Evolutionary conservation across 805 yeast genomes (phyloP).

Genomic region (Wickerhamomyces chambardii): DNA sequence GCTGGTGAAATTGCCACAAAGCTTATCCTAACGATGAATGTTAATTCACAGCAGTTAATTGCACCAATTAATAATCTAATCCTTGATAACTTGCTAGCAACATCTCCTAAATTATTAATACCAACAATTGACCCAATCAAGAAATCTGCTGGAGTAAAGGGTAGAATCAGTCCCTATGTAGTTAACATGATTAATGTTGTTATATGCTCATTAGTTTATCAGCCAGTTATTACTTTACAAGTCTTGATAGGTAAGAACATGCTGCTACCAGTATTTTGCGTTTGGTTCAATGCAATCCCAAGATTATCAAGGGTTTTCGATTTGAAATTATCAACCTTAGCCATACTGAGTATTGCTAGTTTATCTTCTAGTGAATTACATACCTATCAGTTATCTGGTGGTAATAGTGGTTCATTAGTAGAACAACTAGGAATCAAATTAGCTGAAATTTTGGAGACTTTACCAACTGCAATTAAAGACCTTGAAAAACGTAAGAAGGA

Average conservation of each 20-base stretch:
- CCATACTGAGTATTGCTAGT: conserved; percentile 41
- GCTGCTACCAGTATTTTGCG: conserved; percentile 41
- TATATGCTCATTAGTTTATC: conserved; percentile 54
- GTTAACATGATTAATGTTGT: conserved; percentile 50
- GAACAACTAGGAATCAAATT: conserved; percentile 43
- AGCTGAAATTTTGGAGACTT: conserved; percentile 40
- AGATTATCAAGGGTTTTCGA: conserved; percentile 67
- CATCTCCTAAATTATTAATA: conserved; percentile 25
- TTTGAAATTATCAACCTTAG: conserved; percentile 65
- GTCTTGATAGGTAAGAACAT: conserved; percentile 35
- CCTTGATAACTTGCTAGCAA: too few species aligned
- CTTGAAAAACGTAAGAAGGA: conserved; percentile 52
- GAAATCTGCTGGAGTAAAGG: too few species aligned
- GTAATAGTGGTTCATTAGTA: conserved; percentile 6
- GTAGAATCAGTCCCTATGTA: conserved; percentile 23
- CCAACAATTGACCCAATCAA: conserved; percentile 31
- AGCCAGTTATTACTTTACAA: conserved; percentile 43
- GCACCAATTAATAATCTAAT: conserved; percentile 15
- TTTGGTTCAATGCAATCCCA: conserved; percentile 54
- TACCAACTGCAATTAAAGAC: conserved; percentile 65
- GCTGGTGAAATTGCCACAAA: conserved; percentile 61
- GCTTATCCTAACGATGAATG: conserved; percentile 49
- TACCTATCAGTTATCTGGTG: conserved; percentile 22
- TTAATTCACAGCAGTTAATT: conserved; percentile 33
- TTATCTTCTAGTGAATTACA: conserved; percentile 19